A percentile compares a stretch with the other conserved stretches of the same genome.
These are phyloP conservation scores for Monascus purpureus DNA, from an alignment of 495 filamentous ascomycete genomes.

Conservation along the genomic window DNA sequence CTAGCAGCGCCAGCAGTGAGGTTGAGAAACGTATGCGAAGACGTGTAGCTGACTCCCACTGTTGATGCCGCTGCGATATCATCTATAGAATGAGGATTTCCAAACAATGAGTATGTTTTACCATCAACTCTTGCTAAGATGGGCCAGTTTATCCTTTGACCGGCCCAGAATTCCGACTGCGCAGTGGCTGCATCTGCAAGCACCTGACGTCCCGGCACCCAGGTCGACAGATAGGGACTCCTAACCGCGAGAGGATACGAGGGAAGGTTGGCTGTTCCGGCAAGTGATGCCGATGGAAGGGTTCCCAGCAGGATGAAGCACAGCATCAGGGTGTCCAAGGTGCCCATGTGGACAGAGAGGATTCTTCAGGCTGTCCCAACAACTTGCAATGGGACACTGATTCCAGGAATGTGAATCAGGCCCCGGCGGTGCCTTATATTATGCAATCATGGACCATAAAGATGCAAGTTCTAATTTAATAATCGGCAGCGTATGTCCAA, in stretches of 20 bases:
- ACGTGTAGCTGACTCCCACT: conserved; percentile 23
- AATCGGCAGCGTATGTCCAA: too few species aligned
- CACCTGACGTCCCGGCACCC: conserved; percentile 1
- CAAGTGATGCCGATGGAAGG: too few species aligned
- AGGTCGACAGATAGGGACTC: conserved; percentile 26
- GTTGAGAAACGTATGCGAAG: conserved; percentile 25
- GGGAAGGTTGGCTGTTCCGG: conserved; percentile 9
- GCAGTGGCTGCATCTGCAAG: neutral
- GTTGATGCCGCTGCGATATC: conserved; percentile 13
- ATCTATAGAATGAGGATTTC: conserved; percentile 7
- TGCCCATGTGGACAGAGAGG: too few species aligned
- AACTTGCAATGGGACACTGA: too few species aligned
- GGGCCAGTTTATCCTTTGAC: conserved; percentile 25
- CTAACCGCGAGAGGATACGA: conserved; percentile 29
- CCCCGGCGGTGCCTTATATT: too few species aligned
- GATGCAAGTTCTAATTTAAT: too few species aligned
- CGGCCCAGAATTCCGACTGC: conserved; percentile 31
- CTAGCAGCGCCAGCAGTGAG: conserved; percentile 18
- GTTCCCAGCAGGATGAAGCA: too few species aligned
- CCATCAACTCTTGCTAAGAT: conserved; percentile 29
- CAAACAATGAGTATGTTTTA: conserved; percentile 30
- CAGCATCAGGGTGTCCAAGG: too few species aligned
- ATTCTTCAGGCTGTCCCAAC: too few species aligned
- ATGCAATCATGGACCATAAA: too few species aligned
- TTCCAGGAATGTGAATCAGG: too few species aligned